Evolutionary conservation across 2,329 filamentous ascomycete species (phyloP).

Genomic region (Exserohilum rostratum): DNA sequence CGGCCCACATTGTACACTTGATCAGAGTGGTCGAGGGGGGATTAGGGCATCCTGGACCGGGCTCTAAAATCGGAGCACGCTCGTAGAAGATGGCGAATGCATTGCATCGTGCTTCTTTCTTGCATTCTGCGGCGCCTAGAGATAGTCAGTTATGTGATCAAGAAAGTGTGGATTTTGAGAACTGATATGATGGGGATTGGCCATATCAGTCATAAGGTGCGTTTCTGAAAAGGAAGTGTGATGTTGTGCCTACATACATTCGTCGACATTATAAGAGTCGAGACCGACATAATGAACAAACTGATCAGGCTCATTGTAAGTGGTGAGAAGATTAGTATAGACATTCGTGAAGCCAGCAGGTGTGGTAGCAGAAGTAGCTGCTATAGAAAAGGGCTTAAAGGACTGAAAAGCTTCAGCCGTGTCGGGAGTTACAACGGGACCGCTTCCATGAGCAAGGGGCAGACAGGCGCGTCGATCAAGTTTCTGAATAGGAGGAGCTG

Average conservation of each 20-base stretch:
- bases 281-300: conserved; percentile 21
- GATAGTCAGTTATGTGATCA: neutral
- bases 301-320: conserved; percentile 9
- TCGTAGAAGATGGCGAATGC: conserved; percentile 32
- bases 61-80: conserved; percentile 18
- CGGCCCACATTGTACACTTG: conserved; percentile 36
- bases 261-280: conserved; percentile 12
- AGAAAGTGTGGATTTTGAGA: too few species aligned
- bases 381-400: conserved; percentile 9
- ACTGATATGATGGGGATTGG: too few species aligned
- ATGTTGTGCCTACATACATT: conserved; percentile 7
- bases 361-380: conserved; percentile 16
- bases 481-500: neutral
- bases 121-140: conserved; percentile 11
- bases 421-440: conserved; percentile 13
- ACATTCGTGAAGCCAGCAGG: conserved; percentile 23
- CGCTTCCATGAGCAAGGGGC: conserved; percentile 1
- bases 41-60: conserved; percentile 18
- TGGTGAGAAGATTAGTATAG: conserved; percentile 21
- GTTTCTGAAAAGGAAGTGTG: neutral
- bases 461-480: neutral
- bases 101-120: conserved; percentile 17
- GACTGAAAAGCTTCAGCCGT: conserved; percentile 20
- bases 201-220: neutral
- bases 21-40: conserved; percentile 28